These are phyloP conservation scores for Coprinellus micaceus DNA, from an alignment of 768 basidiomycete genomes.

Conservation along the genomic window DNA sequence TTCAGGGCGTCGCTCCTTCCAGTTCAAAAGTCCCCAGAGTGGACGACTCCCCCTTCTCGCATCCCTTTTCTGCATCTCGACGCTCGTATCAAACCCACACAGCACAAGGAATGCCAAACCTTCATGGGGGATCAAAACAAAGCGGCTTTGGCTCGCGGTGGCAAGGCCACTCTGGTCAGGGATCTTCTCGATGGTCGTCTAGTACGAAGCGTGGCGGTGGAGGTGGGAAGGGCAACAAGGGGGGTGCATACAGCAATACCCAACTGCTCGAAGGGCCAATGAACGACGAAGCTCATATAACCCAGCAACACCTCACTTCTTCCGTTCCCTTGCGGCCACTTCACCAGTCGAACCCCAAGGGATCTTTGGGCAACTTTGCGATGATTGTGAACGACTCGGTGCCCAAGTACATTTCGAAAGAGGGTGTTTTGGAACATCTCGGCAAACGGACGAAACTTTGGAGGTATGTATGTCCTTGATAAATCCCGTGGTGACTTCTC, in stretches of 20 bases:
- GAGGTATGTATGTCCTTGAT: slow-evolving; percentile 36
- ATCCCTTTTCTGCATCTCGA: slow-evolving; percentile 16
- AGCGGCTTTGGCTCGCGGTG: slow-evolving; percentile 12
- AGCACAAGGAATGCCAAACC: not conserved
- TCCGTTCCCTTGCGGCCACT: slow-evolving; percentile 27
- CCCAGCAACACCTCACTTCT: slow-evolving; percentile 27
- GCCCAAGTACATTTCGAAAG: slow-evolving; percentile 31
- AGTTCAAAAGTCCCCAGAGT: slow-evolving; percentile 29
- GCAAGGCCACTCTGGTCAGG: not conserved
- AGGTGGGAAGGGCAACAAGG: not conserved
- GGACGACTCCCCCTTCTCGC: slow-evolving; percentile 16
- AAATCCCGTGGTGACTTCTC: too few relatives aligned
- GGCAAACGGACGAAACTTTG: slow-evolving; percentile 28
- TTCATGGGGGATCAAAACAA: slow-evolving; percentile 6
- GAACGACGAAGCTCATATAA: slow-evolving; percentile 33
- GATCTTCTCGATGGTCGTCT: slow-evolving; percentile 5
- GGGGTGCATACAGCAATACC: not conserved
- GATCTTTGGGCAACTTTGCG: slow-evolving; percentile 40
- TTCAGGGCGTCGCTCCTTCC: slow-evolving; percentile 9
- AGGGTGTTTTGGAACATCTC: slow-evolving; percentile 25
- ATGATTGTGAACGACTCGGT: slow-evolving; percentile 22
- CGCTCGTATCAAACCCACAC: not conserved
- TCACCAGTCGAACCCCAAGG: slow-evolving; percentile 34
- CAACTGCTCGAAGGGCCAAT: slow-evolving; percentile 30
- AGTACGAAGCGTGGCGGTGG: slow-evolving; percentile 3